A percentile compares a stretch with the other conserved stretches of the same genome.
Conservation (phyloP, 371 early-diverging fungal genomes). For the Mortierella sp. region DNA sequence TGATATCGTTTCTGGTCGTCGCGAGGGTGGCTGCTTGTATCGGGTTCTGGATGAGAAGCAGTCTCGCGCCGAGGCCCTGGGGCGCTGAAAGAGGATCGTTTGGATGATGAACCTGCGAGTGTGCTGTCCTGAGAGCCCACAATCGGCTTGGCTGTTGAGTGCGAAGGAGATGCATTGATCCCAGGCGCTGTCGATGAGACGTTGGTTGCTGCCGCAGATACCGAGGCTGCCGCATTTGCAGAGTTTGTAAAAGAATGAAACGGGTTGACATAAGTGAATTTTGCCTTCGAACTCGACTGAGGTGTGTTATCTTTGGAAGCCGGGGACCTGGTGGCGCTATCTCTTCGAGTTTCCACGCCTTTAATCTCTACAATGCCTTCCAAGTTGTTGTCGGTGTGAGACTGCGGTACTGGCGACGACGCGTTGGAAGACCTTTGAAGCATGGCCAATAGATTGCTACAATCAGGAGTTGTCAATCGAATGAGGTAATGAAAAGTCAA, state of each 20-base stretch:
- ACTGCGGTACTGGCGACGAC: slow-evolving; percentile 22
- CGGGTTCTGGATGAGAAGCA: slow-evolving; percentile 27
- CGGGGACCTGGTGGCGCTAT: slow-evolving; percentile 14
- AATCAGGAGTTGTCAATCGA: neutral
- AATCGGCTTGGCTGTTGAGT: slow-evolving; percentile 35
- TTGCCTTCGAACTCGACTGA: slow-evolving; percentile 31
- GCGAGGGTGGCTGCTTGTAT: slow-evolving; percentile 17
- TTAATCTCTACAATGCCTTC: slow-evolving; percentile 19
- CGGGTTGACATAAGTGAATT: slow-evolving; percentile 56
- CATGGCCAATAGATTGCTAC: slow-evolving; percentile 43
- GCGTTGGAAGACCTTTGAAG: slow-evolving; percentile 45
- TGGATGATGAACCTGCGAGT: slow-evolving; percentile 25
- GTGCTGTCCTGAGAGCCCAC: slow-evolving; percentile 22
- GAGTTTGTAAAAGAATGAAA: slow-evolving; percentile 51
- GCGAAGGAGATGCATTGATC: slow-evolving; percentile 21
- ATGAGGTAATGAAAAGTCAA: neutral
- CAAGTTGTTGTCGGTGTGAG: slow-evolving; percentile 5
- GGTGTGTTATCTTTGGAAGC: slow-evolving; percentile 39
- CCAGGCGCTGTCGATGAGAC: neutral
- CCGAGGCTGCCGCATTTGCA: slow-evolving; percentile 11
- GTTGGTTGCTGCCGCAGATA: slow-evolving; percentile 4
- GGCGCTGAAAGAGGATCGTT: slow-evolving; percentile 36
- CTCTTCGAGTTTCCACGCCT: slow-evolving; percentile 9
- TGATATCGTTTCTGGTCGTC: slow-evolving; percentile 56
- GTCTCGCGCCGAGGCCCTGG: slow-evolving; percentile 46